Evolutionary conservation across 306 rosid genomes (phyloP).

Genomic region (Cucurbita moschata): DNA sequence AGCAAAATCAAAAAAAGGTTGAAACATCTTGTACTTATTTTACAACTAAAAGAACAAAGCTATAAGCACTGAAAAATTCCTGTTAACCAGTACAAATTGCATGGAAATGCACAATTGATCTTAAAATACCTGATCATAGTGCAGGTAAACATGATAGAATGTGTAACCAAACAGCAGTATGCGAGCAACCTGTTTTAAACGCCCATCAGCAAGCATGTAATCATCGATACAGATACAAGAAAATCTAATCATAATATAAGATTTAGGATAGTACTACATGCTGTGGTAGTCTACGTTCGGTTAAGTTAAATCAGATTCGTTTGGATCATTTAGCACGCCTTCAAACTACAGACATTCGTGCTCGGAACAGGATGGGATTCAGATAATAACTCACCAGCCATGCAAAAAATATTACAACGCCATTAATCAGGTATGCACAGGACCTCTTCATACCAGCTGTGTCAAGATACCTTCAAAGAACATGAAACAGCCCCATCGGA

Average conservation of each 20-base stretch:
- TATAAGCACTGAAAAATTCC: neutral
- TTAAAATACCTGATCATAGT: conserved; percentile 26
- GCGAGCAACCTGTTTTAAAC: conserved; percentile 28
- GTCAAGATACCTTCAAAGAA: conserved; percentile 34
- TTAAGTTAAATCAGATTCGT: neutral
- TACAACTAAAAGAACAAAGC: too few species aligned
- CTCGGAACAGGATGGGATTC: neutral
- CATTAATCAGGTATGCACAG: conserved; percentile 29
- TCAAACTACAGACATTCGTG: neutral
- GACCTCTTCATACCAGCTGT: conserved; percentile 44
- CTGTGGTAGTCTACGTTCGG: neutral
- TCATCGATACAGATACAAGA: neutral
- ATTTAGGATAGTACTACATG: neutral
- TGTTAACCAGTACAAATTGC: neutral
- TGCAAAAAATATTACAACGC: conserved; percentile 30
- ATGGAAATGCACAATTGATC: neutral
- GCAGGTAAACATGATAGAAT: conserved; percentile 37
- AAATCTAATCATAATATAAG: neutral
- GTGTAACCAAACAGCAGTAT: conserved; percentile 32
- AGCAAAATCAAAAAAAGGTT: too few species aligned
- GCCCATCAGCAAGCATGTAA: conserved; percentile 9
- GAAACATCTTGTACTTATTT: too few species aligned
- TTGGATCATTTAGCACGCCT: neutral
- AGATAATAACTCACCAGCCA: conserved; percentile 35
- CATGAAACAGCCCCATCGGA: neutral